Conservation (phyloP, 768 basidiomycete genomes). For the Inosperma sp. region DNA sequence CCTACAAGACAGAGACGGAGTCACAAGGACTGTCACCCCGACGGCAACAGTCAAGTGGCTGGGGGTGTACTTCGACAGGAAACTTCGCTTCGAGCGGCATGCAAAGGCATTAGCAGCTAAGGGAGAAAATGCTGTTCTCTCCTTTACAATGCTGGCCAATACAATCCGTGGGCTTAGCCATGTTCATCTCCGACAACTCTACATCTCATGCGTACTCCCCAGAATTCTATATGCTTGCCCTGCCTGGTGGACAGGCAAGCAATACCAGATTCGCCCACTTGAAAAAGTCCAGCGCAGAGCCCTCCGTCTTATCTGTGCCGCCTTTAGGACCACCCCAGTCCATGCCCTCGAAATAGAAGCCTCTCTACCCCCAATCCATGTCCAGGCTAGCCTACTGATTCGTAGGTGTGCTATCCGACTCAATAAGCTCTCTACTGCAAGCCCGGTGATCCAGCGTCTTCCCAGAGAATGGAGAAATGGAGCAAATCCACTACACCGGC, state of each 20-base stretch:
- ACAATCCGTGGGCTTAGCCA: slow-evolving; percentile 32
- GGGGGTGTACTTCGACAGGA: slow-evolving; percentile 30
- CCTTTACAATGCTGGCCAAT: slow-evolving; percentile 30
- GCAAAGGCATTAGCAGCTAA: slow-evolving; percentile 20
- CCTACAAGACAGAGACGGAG: slow-evolving; percentile 5
- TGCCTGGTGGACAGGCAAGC: slow-evolving; percentile 30
- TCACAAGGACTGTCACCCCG: neutral
- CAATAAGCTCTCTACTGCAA: slow-evolving; percentile 20
- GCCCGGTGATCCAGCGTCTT: slow-evolving; percentile 20
- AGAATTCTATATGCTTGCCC: slow-evolving; percentile 32
- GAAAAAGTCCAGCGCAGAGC: slow-evolving; percentile 28
- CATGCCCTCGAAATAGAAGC: slow-evolving; percentile 31
- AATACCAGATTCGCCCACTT: slow-evolving; percentile 19
- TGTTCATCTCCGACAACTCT: slow-evolving; percentile 25
- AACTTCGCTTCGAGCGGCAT: slow-evolving; percentile 32
- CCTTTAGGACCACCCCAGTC: slow-evolving; percentile 30
- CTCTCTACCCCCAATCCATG: slow-evolving; percentile 26
- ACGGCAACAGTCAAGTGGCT: slow-evolving; percentile 28
- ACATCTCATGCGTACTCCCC: slow-evolving; percentile 27
- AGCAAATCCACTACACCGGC: slow-evolving; percentile 9
- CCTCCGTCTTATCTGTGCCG: slow-evolving; percentile 29
- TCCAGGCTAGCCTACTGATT: slow-evolving; percentile 1
- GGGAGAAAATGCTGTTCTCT: slow-evolving; percentile 23
- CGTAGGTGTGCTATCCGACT: slow-evolving; percentile 18
- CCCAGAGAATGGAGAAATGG: slow-evolving; percentile 15